A percentile compares a stretch with the other conserved stretches of the same genome.
Evolutionary conservation across 176 grass and related monocot species (phyloP).

Genomic region (Metroxylon sagu): DNA sequence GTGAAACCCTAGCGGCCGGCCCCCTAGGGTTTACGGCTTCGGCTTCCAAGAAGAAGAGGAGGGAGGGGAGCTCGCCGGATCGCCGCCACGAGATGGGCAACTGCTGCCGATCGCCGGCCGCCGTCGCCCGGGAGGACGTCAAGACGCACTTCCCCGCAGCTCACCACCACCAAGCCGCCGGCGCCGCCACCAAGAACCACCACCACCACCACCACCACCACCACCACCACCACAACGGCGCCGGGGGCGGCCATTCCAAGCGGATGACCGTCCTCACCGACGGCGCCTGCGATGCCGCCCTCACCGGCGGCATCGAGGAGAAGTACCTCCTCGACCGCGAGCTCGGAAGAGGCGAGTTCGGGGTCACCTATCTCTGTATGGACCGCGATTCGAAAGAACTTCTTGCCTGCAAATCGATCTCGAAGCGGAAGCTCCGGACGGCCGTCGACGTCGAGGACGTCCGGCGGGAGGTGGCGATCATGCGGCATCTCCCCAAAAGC

Average conservation of each 20-base stretch:
- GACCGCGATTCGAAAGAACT: conserved; percentile 75
- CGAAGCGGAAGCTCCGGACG: conserved; percentile 90
- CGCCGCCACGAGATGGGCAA: conserved; percentile 51
- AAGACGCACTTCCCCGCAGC: conserved; percentile 57
- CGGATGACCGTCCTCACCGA: conserved; percentile 63
- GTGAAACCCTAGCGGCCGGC: no score
- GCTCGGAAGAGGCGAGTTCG: conserved; percentile 96
- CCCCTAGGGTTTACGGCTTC: no score
- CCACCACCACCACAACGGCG: conserved; percentile 13
- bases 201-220: conserved; percentile 30
- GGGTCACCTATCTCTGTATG: conserved; percentile 94
- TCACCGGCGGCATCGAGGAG: conserved; percentile 49
- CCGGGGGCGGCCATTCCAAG: conserved; percentile 28
- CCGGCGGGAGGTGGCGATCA: conserved; percentile 92
- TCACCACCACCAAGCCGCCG: conserved; percentile 21
- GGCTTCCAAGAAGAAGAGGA: no score
- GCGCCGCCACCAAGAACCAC: conserved; percentile 45
- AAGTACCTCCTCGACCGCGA: conserved; percentile 79
- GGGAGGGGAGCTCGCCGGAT: no score
- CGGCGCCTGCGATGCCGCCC: conserved; percentile 27
- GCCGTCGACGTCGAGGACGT: conserved; percentile 96
- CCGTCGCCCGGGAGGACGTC: conserved; percentile 87
- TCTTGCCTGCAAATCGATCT: conserved; percentile 99
- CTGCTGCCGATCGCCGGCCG: conserved; percentile 93
- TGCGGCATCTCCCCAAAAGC: conserved; percentile 85